Percentiles rank a stretch among this genome's conserved stretches.
These are phyloP conservation scores for Peronospora belbahrii DNA, from an alignment of 352 stramenopile genomes.

Conservation along the genomic window DNA sequence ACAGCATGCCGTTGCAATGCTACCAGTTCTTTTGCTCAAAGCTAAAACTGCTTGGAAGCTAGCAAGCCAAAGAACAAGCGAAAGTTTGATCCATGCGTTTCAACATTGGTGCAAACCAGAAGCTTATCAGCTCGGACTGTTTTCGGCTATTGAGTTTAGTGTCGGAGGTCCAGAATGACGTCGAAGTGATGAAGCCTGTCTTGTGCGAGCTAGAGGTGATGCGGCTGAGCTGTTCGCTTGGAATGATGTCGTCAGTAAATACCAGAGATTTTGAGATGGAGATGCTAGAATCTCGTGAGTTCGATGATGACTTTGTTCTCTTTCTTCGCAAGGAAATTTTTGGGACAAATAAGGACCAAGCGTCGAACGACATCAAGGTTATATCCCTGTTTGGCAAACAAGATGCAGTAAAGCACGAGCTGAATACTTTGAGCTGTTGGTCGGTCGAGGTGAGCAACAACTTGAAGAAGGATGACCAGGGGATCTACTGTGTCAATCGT, in stretches of 20 bases:
- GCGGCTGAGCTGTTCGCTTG: slow-evolving; percentile 47
- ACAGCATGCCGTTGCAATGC: background rate
- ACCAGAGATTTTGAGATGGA: slow-evolving; percentile 45
- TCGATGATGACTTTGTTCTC: slow-evolving; percentile 56
- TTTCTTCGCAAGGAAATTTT: slow-evolving; percentile 55
- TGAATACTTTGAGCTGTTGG: slow-evolving; percentile 35
- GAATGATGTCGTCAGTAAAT: slow-evolving; percentile 39
- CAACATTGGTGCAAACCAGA: slow-evolving; percentile 8
- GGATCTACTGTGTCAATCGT: slow-evolving; percentile 42
- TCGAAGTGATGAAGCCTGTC: slow-evolving; percentile 61
- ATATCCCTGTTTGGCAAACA: slow-evolving; percentile 59
- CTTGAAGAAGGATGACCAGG: slow-evolving; percentile 34
- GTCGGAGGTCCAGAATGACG: slow-evolving; percentile 53
- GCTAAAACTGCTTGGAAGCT: slow-evolving; percentile 3
- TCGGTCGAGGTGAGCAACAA: slow-evolving; percentile 31
- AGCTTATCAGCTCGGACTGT: slow-evolving; percentile 27
- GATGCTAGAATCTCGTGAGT: slow-evolving; percentile 43
- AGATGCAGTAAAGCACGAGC: slow-evolving; percentile 32
- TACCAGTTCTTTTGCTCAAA: background rate
- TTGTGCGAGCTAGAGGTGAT: slow-evolving; percentile 62
- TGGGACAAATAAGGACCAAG: slow-evolving; percentile 2
- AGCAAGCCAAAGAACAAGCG: slow-evolving; percentile 7
- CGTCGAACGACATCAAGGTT: slow-evolving; percentile 23
- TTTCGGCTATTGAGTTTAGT: slow-evolving; percentile 54
- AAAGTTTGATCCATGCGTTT: slow-evolving; percentile 10